These are phyloP conservation scores for Pseudopyrenochaeta lycopersici DNA, from an alignment of 2,329 filamentous ascomycete genomes.

Conservation along the genomic window DNA sequence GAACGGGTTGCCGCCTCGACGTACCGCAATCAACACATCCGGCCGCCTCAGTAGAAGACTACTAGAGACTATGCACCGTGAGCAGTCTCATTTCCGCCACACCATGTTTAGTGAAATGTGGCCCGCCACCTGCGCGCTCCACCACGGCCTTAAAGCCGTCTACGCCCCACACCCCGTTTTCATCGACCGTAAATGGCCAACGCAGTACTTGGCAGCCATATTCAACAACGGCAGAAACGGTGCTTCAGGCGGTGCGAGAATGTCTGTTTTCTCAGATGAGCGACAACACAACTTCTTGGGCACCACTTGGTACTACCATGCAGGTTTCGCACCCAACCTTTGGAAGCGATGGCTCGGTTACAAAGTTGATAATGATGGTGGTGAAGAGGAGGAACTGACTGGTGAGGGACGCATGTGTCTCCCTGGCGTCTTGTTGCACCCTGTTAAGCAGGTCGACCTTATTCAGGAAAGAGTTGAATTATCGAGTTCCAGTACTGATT, in stretches of 20 bases:
- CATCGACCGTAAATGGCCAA: slow-evolving; percentile 65
- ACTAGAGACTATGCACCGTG: slow-evolving; percentile 76
- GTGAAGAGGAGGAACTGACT: slow-evolving; percentile 53
- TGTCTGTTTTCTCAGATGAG: slow-evolving; percentile 60
- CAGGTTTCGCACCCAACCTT: slow-evolving; percentile 61
- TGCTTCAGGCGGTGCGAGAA: slow-evolving; percentile 58
- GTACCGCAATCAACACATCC: slow-evolving; percentile 76
- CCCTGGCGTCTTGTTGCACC: slow-evolving; percentile 58
- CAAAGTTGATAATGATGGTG: slow-evolving; percentile 61
- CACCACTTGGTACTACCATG: slow-evolving; percentile 64
- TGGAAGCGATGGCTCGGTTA: slow-evolving; percentile 66
- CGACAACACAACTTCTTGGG: slow-evolving; percentile 63
- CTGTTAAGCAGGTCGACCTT: slow-evolving; percentile 61
- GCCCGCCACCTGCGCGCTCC: slow-evolving; percentile 73
- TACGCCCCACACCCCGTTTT: slow-evolving; percentile 69
- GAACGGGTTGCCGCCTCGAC: slow-evolving; percentile 68
- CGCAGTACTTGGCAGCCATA: slow-evolving; percentile 62
- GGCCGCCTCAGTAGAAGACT: slow-evolving; percentile 73
- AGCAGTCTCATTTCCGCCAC: slow-evolving; percentile 72
- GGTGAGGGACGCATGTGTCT: slow-evolving; percentile 61
- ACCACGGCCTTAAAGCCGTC: slow-evolving; percentile 80
- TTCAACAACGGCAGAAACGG: slow-evolving; percentile 66
- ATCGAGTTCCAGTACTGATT: background rate
- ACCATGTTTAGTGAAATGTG: slow-evolving; percentile 86
- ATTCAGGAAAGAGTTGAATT: slow-evolving; percentile 48